These are phyloP conservation scores for Oenanthe sinensis DNA, from an alignment of 129 eudicot genomes.

Conservation along the genomic window DNA sequence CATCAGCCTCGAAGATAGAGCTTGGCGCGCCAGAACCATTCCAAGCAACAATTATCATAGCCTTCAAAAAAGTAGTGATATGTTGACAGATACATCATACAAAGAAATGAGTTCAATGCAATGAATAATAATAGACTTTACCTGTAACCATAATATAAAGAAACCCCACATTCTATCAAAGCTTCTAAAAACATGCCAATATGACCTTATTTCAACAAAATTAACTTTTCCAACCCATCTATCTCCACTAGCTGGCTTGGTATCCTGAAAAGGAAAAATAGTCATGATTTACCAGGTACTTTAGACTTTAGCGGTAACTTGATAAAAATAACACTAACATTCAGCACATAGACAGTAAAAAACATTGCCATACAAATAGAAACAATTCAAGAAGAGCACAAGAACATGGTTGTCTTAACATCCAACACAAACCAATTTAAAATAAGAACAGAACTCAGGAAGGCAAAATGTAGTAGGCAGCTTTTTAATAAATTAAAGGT, in stretches of 20 bases:
- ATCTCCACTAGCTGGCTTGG: conserved; percentile 40
- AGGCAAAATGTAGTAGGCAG: not conserved
- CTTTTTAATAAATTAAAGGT: not conserved
- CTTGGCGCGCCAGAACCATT: conserved; percentile 70
- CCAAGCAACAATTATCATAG: conserved; percentile 96
- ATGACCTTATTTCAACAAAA: conserved; percentile 91
- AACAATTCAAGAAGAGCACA: not conserved
- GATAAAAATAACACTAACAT: not conserved
- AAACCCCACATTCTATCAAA: conserved; percentile 98
- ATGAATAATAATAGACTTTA: conserved; percentile 2
- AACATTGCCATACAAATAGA: not conserved
- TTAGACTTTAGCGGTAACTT: not conserved
- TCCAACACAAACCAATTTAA: not conserved
- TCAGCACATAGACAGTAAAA: not conserved
- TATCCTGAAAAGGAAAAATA: conserved; percentile 38
- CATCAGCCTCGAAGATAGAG: conserved; percentile 40
- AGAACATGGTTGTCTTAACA: not conserved
- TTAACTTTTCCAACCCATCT: conserved; percentile 89
- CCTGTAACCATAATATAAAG: conserved; percentile 93
- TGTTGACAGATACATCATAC: not conserved
- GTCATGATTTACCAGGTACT: not conserved
- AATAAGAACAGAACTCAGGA: not conserved
- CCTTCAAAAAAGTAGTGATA: conserved; percentile 32
- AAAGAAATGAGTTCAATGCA: not conserved
- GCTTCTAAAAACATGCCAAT: conserved; percentile 94